phyloP scores from a whole-genome alignment of 768 basidiomycete genomes.

The Podaxis sp. region DNA sequence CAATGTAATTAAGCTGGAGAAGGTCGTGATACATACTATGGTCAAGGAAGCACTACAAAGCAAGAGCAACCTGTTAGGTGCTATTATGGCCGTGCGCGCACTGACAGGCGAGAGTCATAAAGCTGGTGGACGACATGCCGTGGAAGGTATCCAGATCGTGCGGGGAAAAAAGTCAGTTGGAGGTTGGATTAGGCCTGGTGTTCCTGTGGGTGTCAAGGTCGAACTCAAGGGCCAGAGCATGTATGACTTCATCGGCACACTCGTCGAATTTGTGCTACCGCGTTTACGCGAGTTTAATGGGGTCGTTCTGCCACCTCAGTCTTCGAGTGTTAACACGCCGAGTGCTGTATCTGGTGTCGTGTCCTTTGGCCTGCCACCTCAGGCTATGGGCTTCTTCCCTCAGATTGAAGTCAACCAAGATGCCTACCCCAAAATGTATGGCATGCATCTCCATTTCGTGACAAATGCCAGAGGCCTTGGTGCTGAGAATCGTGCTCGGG shows the following conservation, averaged over 20 bases:
- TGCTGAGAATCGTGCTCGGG: conserved; percentile 85
- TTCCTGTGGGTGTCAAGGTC: conserved; percentile 86
- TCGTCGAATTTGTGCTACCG: conserved; percentile 94
- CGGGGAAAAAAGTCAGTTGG: conserved; percentile 63
- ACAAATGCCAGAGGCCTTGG: conserved; percentile 86
- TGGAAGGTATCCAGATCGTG: conserved; percentile 77
- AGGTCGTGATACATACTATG: conserved; percentile 84
- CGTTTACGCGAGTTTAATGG: conserved; percentile 89
- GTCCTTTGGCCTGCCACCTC: conserved; percentile 78
- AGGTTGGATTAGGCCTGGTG: conserved; percentile 80
- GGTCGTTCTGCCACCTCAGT: conserved; percentile 70
- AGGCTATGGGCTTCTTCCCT: conserved; percentile 88
- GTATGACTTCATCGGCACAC: conserved; percentile 88
- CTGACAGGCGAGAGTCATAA: conserved; percentile 78
- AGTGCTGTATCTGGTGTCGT: conserved; percentile 85
- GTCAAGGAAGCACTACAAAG: conserved; percentile 72
- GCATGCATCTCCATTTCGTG: conserved; percentile 93
- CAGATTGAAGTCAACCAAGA: conserved; percentile 95
- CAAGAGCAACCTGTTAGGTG: conserved; percentile 71
- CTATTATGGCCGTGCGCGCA: conserved; percentile 83
- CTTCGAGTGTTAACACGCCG: conserved; percentile 65
- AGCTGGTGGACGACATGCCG: conserved; percentile 66
- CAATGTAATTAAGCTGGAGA: conserved; percentile 73
- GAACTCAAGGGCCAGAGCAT: conserved; percentile 87
- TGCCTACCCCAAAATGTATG: conserved; percentile 78